Base-by-base conservation (phyloP, 1,284 basidiomycete species). In the Leucoagaricus sp. region DNA sequence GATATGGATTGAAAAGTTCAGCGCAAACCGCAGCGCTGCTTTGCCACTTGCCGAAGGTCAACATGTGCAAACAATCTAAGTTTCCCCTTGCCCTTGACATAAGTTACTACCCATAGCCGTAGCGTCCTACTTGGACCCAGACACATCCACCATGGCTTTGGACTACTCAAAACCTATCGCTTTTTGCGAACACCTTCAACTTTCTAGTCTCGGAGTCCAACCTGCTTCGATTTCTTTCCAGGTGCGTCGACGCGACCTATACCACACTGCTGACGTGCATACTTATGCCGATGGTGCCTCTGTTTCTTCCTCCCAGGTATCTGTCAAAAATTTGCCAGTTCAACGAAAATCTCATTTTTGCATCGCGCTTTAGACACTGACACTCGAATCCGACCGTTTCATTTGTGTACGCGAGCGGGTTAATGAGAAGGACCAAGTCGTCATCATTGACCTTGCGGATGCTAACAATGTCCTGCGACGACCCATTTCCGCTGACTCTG, bases 151-250 rank as follows among this genome's bases (percentile, higher is more conserved):
- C 49, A 57, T 57, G 55, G 75, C 66, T 63, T 67, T 74, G 65
- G 79, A 81, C 64, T 68, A 71, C 44, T 77, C 85, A 63, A 91
- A 90, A 78, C 89, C 89, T 49, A 91, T 91, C 67, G 80, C 88
- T 36, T 91, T 91, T 71, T 89, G 87, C 76, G 91, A 93, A 73
- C 91, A 93, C 69, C 76, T 93, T 31, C 93, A 99, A 81, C 91
- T 99, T 69, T 96, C 96, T 31, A 94, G 94, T 71, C 80, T 99
- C 64, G 96, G 96, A 65, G 85, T 99, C 64, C 94, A 98, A 75
- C 95, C 96, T 53, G 88, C 92, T 61, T 96, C 94, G 62, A 99
- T 99, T 71, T 95, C 94, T 34, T 99, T 99, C 79, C 95, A 98
- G 86, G 91, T 90, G 66, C 67, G 83, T 72, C 71, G 61, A 72